These are phyloP conservation scores for Amaranthus cruentus DNA, from an alignment of 148 eudicot genomes.

Conservation along the genomic window DNA sequence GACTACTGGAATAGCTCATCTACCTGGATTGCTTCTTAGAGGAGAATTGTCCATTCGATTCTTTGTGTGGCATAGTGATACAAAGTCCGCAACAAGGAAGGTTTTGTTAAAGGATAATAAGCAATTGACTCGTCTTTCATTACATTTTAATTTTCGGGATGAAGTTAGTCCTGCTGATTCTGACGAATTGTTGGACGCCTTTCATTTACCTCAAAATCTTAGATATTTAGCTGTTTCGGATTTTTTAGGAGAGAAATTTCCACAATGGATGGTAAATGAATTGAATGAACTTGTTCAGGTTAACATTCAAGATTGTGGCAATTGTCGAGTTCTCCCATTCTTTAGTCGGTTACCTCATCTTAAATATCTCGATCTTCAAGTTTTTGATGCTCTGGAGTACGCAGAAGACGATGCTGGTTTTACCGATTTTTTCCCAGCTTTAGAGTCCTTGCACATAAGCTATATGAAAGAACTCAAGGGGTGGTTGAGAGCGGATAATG, in stretches of 20 bases:
- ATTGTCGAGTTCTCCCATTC: not conserved
- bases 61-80: not conserved
- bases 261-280: not conserved
- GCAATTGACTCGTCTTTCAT: not conserved
- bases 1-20: not conserved
- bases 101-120: not conserved
- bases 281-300: not conserved
- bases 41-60: not conserved
- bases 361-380: not conserved
- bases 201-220: not conserved
- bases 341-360: not conserved
- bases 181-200: too few species aligned
- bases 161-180: too few species aligned
- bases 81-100: not conserved
- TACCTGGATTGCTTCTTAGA: not conserved
- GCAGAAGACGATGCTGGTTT: not conserved
- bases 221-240: not conserved
- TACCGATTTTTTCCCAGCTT: not conserved
- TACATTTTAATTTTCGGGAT: not conserved
- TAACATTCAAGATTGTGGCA: not conserved
- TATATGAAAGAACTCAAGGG: not conserved
- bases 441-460: not conserved
- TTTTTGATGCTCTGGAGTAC: not conserved
- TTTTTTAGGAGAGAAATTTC: not conserved
- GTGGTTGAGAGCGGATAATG: not conserved